Evolutionary conservation across 2,329 filamentous ascomycete genomes (phyloP), one percentile per base, ranked within the genome.

Genomic region (Aspergillus floridensis): DNA sequence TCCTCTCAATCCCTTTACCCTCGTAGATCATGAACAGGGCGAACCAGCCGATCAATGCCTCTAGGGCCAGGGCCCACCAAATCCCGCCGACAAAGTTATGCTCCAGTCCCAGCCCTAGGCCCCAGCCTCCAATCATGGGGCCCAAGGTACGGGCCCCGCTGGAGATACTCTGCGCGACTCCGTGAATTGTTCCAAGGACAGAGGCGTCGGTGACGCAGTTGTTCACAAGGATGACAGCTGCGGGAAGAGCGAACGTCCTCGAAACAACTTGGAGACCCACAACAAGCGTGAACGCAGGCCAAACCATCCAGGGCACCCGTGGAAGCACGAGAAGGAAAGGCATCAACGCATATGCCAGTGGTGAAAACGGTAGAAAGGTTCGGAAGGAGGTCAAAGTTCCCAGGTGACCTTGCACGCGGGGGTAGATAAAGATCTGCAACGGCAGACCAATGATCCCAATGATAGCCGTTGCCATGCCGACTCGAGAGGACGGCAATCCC

Each of bases 381-480:
- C 87, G 84, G 81, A 88, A 92, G 48, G 86, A 87, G 5, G 80
- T 79, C 55, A 92, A 76, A 1, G 88, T 89, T 35, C 90, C 91
- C 1, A 91, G 81, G 2, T 82, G 82, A 2, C 81, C 78, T 50
- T 90, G 90, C 19, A 92, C 76, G 31, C 77, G 76, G 1, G 90
- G 90, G 70, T 93, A 93, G 10, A 91, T 76, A 53, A 89, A 80
- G 22, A 91, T 82, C 70, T 91, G 89, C 49, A 95, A 79, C 0
- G 81, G 77, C 41, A 95, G 88, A n/a, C 91, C 91, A 48, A 93
- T 86, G 52, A 85, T 76, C 8, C 91, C 91, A 16, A 95, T 82
- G 54, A 90, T 87, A 2, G 90, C 87, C 78, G 93, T 92, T 4
- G 89, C 89, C 48, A 90, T 77, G n/a, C 91, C 91, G 32, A 95